Conservation (phyloP, 1,284 basidiomycete species). For the Volvariella surrecta region DNA sequence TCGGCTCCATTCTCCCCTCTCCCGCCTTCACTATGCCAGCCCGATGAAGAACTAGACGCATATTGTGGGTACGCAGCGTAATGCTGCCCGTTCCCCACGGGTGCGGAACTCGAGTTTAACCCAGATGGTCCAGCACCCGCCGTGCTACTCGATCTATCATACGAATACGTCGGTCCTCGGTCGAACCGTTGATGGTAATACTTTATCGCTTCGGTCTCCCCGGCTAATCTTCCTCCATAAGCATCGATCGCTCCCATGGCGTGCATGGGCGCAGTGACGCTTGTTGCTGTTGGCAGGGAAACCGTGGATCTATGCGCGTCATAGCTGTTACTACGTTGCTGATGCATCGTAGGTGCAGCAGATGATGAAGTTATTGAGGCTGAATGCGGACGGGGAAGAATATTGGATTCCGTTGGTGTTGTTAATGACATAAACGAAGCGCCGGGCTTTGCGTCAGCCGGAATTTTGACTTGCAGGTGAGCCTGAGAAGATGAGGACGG, state of each 20-base stretch:
- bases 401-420: background rate
- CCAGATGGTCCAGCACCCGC: background rate
- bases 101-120: background rate
- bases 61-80: no score
- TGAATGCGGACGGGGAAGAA: background rate
- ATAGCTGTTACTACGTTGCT: background rate
- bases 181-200: constrained; percentile 3
- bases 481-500: constrained; percentile 4
- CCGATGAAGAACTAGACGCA: no score
- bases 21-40: no score
- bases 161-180: constrained; percentile 1
- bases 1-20: constrained; percentile 30
- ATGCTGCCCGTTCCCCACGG: no score
- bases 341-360: constrained; percentile 6
- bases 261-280: constrained; percentile 29
- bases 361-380: background rate
- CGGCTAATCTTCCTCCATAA: constrained; percentile 27
- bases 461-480: no score
- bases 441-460: no score
- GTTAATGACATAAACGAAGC: background rate
- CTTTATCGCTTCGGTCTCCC: constrained; percentile 10
- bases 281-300: constrained; percentile 5
- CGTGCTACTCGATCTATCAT: background rate
- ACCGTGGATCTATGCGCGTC: constrained; percentile 6
- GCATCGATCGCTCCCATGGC: constrained; percentile 50